These are phyloP conservation scores for Auricularia sp. DNA, from an alignment of 768 basidiomycete species.

Conservation along the genomic window DNA sequence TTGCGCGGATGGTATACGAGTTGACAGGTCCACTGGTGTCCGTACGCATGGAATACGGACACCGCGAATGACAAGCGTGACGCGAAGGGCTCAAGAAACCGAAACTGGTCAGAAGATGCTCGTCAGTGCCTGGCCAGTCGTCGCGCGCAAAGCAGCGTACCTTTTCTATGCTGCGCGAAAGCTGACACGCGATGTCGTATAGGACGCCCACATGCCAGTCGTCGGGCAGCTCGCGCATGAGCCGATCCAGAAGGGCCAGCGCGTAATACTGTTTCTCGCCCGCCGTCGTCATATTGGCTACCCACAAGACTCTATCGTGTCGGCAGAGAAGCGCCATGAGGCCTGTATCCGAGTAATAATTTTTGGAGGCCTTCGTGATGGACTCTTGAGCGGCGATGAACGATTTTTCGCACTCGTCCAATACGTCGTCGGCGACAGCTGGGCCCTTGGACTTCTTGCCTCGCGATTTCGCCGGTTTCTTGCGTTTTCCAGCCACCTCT, in stretches of 20 bases:
- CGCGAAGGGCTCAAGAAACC: not conserved
- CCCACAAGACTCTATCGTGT: constrained; percentile 1
- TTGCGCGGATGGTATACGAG: constrained; percentile 6
- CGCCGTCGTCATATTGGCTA: constrained; percentile 5
- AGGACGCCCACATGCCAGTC: constrained; percentile 1
- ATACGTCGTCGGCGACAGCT: constrained; percentile 15
- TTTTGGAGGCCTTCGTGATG: constrained; percentile 2
- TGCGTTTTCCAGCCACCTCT: constrained; percentile 12
- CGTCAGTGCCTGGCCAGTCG: not conserved
- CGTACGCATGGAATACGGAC: constrained; percentile 6
- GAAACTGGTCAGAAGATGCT: not conserved
- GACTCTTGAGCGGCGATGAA: constrained; percentile 8
- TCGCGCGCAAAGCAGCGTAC: not conserved
- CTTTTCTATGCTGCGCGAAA: constrained; percentile 1
- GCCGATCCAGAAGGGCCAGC: not conserved
- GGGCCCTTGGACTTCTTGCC: not conserved
- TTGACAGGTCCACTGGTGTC: constrained; percentile 8
- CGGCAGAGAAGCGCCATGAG: constrained; percentile 4
- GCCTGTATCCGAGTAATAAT: constrained; percentile 5
- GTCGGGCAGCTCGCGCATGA: constrained; percentile 4
- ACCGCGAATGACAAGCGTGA: constrained; percentile 1
- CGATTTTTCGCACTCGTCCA: constrained; percentile 6
- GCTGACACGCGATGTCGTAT: constrained; percentile 6
- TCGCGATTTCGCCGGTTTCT: not conserved
- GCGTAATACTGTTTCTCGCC: constrained; percentile 5